Evolutionary conservation across 1,139 yeast genomes (phyloP).

Genomic region (Yamadazyma triangularis): DNA sequence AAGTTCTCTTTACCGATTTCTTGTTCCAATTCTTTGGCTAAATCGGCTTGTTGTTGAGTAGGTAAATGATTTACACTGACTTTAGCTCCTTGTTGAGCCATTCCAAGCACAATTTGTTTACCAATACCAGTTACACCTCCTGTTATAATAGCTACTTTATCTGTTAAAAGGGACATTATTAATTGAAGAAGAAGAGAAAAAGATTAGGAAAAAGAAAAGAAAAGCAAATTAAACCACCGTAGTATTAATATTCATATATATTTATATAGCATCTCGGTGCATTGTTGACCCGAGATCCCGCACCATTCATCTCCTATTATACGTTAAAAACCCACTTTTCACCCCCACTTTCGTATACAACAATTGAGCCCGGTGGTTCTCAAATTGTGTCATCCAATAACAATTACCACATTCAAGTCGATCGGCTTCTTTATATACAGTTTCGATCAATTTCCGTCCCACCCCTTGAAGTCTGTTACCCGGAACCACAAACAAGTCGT

Average conservation of each 20-base stretch:
- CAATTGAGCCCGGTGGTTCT: conserved; percentile 57
- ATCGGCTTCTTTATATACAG: conserved; percentile 47
- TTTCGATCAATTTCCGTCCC: conserved; percentile 49
- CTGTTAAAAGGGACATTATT: too few species aligned
- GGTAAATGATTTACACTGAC: conserved; percentile 20
- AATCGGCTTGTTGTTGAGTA: conserved; percentile 15
- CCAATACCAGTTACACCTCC: conserved; percentile 31
- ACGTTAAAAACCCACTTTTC: conserved; percentile 40
- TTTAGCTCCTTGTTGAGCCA: conserved; percentile 17
- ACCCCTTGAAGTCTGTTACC: conserved; percentile 39
- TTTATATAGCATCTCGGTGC: too few species aligned
- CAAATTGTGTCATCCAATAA: conserved; percentile 54
- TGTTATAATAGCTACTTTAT: conserved; percentile 21
- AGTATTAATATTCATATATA: too few species aligned
- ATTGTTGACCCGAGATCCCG: too few species aligned
- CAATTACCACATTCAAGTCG: conserved; percentile 35
- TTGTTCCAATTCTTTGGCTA: conserved; percentile 14
- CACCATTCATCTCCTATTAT: too few species aligned
- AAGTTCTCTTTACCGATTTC: conserved; percentile 18
- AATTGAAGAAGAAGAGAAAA: too few species aligned
- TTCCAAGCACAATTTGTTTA: conserved; percentile 17
- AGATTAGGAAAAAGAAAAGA: too few species aligned
- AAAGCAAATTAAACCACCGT: too few species aligned
- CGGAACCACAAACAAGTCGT: conserved; percentile 43
- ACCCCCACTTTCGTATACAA: conserved; percentile 52